Base-by-base conservation (phyloP, 2,329 filamentous ascomycete species). In the Alternaria rosae region DNA sequence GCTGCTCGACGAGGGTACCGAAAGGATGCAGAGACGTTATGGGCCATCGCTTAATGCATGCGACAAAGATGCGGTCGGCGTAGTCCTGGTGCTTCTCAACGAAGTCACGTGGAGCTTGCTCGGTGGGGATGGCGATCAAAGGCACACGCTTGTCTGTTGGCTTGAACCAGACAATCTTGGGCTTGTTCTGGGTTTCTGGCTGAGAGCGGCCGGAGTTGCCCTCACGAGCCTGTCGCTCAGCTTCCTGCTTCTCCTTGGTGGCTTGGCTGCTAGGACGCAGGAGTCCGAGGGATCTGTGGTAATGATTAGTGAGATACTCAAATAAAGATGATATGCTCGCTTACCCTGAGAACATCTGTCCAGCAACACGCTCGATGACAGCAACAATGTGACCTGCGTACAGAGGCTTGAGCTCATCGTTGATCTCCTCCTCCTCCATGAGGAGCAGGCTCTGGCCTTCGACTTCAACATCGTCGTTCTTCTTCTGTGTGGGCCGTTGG, bases 121-220 rank as follows among this genome's bases (percentile, higher is more conserved):
- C 95, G 4, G 95, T 99, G 2, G 95, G 95, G 68, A 99, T 99
- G 56, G 95, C 95, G 80, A 99, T 99, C 69, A 99, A 85, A 52
- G 95, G 95, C 50, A 99, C 95, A 76, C 95, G 93, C 87, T 99
- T 98, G 82, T 99, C 95, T 1, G 95, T 99, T 61, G 95, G 95
- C 85, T 99, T 99, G 85, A 99, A 99, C 95, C 95, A 99, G 43
- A 99, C 95, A 82, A 99, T 99, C 89, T 99, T 99, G 66, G 95
- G 95, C 83, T 97, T 97, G 68, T 99, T 95, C 78, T 96, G 93
- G 56, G 94, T 92, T 68, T 91, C 90, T 64, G 94, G 92, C 68
- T 95, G 90, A 55, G 90, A 87, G 63, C 87, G 87, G 65, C 91
- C 89, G 56, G 87, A 86, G 68, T 85, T 86, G 65, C 94, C 94